Conservation (phyloP, 495 filamentous ascomycete species). For the Diplogelasinospora grovesii region DNA sequence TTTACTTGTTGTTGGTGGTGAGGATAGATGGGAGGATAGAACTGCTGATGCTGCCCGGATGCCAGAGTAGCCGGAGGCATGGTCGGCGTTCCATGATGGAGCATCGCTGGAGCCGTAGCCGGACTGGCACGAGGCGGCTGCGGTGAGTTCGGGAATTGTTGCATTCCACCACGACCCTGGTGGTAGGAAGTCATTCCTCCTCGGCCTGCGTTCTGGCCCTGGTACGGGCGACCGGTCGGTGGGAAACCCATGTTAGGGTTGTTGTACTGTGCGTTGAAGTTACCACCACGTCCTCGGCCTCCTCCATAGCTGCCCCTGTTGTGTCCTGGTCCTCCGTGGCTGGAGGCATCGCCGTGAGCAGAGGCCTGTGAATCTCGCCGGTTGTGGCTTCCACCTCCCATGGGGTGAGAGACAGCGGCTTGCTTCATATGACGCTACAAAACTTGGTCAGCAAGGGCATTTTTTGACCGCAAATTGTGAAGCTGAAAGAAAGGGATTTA, state of each 20-base stretch:
- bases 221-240: conserved; percentile 53
- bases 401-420: conserved; percentile 46
- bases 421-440: conserved; percentile 51
- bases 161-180: conserved; percentile 52
- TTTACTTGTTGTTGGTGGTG: conserved; percentile 57
- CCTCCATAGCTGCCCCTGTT: conserved; percentile 35
- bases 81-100: conserved; percentile 54
- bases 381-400: conserved; percentile 64
- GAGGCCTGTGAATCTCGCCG: conserved; percentile 80
- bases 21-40: conserved; percentile 45
- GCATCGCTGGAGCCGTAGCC: conserved; percentile 58
- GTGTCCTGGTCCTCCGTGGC: conserved; percentile 51
- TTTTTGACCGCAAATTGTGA: background rate
- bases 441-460: conserved; percentile 22
- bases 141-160: conserved; percentile 58
- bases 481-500: background rate
- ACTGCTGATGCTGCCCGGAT: conserved; percentile 55
- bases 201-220: conserved; percentile 51
- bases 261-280: conserved; percentile 50
- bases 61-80: conserved; percentile 54
- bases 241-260: conserved; percentile 62
- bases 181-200: conserved; percentile 65
- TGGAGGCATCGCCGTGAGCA: conserved; percentile 67
- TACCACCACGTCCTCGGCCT: conserved; percentile 58
- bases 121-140: conserved; percentile 62